Base-by-base conservation (phyloP, 257 asterid species). In the Solanum microdontum region DNA sequence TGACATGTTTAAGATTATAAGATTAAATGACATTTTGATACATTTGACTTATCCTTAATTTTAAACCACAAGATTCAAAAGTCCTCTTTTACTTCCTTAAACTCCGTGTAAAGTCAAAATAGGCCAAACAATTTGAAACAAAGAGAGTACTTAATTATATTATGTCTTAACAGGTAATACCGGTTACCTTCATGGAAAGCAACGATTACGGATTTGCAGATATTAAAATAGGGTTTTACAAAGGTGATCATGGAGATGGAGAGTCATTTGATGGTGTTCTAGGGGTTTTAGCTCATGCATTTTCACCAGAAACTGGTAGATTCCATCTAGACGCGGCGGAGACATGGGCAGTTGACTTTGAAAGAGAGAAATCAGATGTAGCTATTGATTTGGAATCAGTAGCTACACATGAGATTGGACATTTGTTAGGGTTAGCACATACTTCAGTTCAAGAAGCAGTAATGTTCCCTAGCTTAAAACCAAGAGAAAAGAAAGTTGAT, bases 371-470 rank as follows among this genome's bases (percentile, higher is more conserved):
- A 87, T 89, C 94, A 19, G 88, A 88, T 17, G 88, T 88, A 11
- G 99, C 98, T 6, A 93, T 96, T 62, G 98, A 96, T 75, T 88
- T 96, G 91, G 99, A 96, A 90, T 96, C 99, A 24, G 98, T 95
- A 90, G 98, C 98, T 60, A 94, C 96, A 19, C 98, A 96, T 48
- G 98, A 96, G 90, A 96, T 96, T 1, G 98, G 99, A 13, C 98
- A 96, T 72, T 73, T 96, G 88, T 83, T 96, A 86, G 98, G 99
- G 7, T 82, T 96, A 89, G 95, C 91, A 12, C 98, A 97, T 83
- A 88, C 93, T 60, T 87, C 86, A 11, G 93, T 87, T 12, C 91
- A 87, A 43, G 96, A 93, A 51, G 94, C 99, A 64, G 93, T 95
- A n/a, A 97, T 97, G 99, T 95, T 92, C 77, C 98, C 99, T 58